Conservation (phyloP, 805 yeast genomes). For the Pichia thaimueangensis region DNA sequence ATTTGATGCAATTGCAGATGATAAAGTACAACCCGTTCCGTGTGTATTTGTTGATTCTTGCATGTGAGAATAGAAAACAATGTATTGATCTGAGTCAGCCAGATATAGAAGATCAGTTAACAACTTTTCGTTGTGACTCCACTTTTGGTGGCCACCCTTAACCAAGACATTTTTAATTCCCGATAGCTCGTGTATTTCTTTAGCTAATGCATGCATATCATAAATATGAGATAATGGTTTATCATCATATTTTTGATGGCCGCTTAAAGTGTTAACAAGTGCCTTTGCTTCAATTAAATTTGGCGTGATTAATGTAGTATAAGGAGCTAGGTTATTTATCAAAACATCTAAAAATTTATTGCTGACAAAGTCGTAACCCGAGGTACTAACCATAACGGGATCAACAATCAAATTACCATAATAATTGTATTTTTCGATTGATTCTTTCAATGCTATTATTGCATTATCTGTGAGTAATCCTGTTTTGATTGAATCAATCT, state of each 20-base stretch:
- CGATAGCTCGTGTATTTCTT: constrained; percentile 1
- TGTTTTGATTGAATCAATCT: constrained; percentile 64
- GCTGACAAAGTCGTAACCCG: constrained; percentile 58
- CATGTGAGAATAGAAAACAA: constrained; percentile 8
- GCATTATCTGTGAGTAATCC: constrained; percentile 64
- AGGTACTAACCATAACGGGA: constrained; percentile 80
- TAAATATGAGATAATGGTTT: neutral
- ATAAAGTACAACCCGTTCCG: constrained; percentile 88
- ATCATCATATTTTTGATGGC: neutral
- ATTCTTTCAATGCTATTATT: constrained; percentile 33
- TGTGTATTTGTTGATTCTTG: constrained; percentile 46
- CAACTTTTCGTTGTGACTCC: constrained; percentile 3
- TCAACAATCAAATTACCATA: constrained; percentile 47
- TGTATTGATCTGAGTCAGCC: neutral
- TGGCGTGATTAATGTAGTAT: constrained; percentile 66
- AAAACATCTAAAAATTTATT: constrained; percentile 23
- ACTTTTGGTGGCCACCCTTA: constrained; percentile 23
- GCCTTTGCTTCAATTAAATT: constrained; percentile 58
- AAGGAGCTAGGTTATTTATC: constrained; percentile 39
- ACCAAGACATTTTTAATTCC: constrained; percentile 8
- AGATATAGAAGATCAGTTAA: constrained; percentile 11
- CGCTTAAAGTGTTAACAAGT: constrained; percentile 1
- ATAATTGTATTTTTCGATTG: constrained; percentile 24
- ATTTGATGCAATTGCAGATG: constrained; percentile 74
- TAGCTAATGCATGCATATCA: constrained; percentile 5